A percentile compares a stretch with the other conserved stretches of the same genome.
Conservation (phyloP, 169 alveolate species). For the Cryptosporidium ryanae region DNA sequence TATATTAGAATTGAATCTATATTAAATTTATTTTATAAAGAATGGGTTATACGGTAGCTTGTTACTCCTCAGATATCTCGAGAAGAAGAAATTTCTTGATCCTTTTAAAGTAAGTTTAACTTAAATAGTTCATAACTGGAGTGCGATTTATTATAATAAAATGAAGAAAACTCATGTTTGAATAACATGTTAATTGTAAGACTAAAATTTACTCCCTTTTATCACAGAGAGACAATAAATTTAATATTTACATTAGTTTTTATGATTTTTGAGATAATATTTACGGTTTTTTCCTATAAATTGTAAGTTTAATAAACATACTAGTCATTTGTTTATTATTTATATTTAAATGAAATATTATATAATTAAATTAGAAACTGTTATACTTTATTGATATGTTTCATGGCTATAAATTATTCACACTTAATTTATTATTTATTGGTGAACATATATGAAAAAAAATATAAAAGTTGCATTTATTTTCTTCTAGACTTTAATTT, state of each 20-base stretch:
- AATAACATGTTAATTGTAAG: no score
- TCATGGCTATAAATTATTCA: neutral
- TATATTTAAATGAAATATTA: slow-evolving; percentile 2
- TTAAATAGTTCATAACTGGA: neutral
- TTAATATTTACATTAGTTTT: slow-evolving; percentile 3
- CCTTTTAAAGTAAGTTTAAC: slow-evolving; percentile 15
- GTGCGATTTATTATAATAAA: no score
- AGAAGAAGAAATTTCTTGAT: slow-evolving; percentile 29
- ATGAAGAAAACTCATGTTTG: no score
- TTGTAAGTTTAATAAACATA: slow-evolving; percentile 15
- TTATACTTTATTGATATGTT: slow-evolving; percentile 7
- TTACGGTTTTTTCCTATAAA: neutral
- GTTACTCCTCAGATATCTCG: slow-evolving; percentile 28
- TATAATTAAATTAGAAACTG: neutral
- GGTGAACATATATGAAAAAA: slow-evolving; percentile 19
- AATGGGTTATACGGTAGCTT: slow-evolving; percentile 31
- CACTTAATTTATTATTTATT: slow-evolving; percentile 42
- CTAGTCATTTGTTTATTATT: neutral
- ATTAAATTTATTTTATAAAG: neutral
- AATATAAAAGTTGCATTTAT: slow-evolving; percentile 1
- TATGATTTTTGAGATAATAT: slow-evolving; percentile 39
- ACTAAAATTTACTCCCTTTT: neutral
- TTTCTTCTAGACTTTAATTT: neutral
- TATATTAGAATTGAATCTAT: no score
- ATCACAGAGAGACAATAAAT: slow-evolving; percentile 6